Base-by-base conservation (phyloP, 768 basidiomycete genomes). In the Lactarius vividus region DNA sequence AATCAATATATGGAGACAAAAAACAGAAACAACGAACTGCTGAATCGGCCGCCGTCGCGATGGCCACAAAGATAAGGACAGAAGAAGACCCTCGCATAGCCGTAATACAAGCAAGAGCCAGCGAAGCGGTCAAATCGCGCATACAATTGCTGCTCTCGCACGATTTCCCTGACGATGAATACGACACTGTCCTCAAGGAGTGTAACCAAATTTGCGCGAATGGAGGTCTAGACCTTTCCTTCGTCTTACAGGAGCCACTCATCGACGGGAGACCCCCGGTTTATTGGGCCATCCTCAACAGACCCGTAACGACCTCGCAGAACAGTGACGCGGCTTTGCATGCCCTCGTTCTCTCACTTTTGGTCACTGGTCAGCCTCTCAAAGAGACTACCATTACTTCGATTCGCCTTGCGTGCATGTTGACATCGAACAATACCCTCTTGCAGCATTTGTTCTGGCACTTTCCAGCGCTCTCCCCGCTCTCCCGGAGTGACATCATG, bases 261-360 rank as follows among this genome's bases (percentile, higher is more conserved):
- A 84, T 90, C 35, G 89, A 89, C 70, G 79, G 77, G 0, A 87
- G 86, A 70, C 85, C 85, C 0, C 85, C 88, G 0, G 70, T 91
- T 3, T 91, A 90, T 71, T 91, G 90, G 89, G 85, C 85, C 0
- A 85, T 91, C 69, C 76, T 90, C 42, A 68, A 68, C 86, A 87
- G 64, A 80, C 79, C 6, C 72, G 79, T 6, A 69, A 65, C 39
- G 18, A 44, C 60, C 8, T 40, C 65, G 10, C 39, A 35, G 35
- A 63, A 5, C 63, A 73, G 39, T 28, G n/a, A 59, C 8, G 44
- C 59, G 33, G 59, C 63, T 28, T 70, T 28, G 44, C 49, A 68
- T 26, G 42, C 67, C 40, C 79, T 81, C 0, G 75, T 90, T 29
- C 77, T 89, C 52, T 77, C 80, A 7, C 79, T 84, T 64, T 82